Evolutionary conservation across 2,329 filamentous ascomycete species (phyloP).

Genomic region (Nemania sp.): DNA sequence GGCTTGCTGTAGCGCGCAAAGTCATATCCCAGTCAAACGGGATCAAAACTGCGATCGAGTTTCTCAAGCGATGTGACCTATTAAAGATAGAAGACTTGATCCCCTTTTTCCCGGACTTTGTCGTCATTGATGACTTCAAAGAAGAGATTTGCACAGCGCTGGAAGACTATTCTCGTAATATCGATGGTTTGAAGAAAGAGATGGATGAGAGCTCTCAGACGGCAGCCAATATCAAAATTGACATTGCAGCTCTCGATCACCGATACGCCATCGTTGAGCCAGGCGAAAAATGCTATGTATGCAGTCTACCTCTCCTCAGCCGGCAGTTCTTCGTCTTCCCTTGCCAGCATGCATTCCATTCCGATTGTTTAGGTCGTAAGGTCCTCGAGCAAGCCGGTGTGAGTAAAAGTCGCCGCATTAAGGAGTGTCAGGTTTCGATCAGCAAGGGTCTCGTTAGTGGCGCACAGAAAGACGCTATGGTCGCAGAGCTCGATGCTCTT

Average conservation of each 20-base stretch:
- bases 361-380: conserved; percentile 85
- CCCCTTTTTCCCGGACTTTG: conserved; percentile 97
- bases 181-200: conserved; percentile 83
- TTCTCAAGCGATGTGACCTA: conserved; percentile 87
- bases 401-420: conserved; percentile 76
- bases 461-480: conserved; percentile 75
- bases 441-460: conserved; percentile 73
- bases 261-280: conserved; percentile 96
- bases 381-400: conserved; percentile 81
- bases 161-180: conserved; percentile 90
- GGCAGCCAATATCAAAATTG: conserved; percentile 84
- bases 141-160: conserved; percentile 94
- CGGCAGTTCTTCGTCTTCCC: conserved; percentile 98
- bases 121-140: conserved; percentile 98
- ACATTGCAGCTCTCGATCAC: conserved; percentile 82
- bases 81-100: conserved; percentile 96
- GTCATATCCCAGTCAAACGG: conserved; percentile 85
- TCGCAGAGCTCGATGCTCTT: conserved; percentile 87
- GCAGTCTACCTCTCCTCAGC: conserved; percentile 80
- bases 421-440: conserved; percentile 82
- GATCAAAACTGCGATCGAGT: conserved; percentile 92
- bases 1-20: conserved; percentile 92
- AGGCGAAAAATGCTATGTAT: conserved; percentile 90
- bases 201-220: conserved; percentile 95
- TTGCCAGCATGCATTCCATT: conserved; percentile 97